Evolutionary conservation across 768 basidiomycete genomes (phyloP), one percentile per base, ranked within the genome.

Genomic region (Phylloporus rhodoxanthus): DNA sequence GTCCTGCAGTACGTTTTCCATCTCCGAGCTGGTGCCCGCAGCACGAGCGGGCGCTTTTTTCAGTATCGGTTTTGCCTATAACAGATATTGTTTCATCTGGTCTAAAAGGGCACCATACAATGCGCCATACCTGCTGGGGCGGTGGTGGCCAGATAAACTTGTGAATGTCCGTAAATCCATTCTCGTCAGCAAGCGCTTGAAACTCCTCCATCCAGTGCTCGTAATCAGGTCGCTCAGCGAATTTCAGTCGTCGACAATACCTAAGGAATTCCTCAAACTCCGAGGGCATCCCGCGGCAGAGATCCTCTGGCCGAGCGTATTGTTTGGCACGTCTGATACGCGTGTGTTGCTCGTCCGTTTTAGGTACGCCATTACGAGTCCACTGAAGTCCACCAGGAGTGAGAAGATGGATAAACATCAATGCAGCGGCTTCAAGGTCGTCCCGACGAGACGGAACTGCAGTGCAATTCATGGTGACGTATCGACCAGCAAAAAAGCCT

Each of bases 311-410:
- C 0, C 70, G 72, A 1, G 84, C 80, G 30, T 62, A 65, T 37
- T 72, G 72, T 62, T 90, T 90, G 50, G 78, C 80, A n/a, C 73
- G 74, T 47, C 82, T 87, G 14, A 90, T 67, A 3, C 71, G 73
- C 25, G 76, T 70, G 64, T 88, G 86, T 9, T 80, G 80, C 15
- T 70, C 73, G 19, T 81, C 77, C 6, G 81, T 81, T 57, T 84
- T 85, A 8, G 87, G 87, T 13, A 89, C 77, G n/a, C 87, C 87
- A 52, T 85, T 84, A 20, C 87, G 77, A 34, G 85, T 89, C 87
- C 87, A 90, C 15, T 78, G 68, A 20, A 90, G 76, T 8, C 87
- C 87, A 14, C 80, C 77, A 2, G 87, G 86, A 6, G 82, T 90
- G 38, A 90, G 72, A 21, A 90, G 73, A 61, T 90, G 87, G 47